Percentiles rank a stretch among this genome's conserved stretches.
Evolutionary conservation across 2,329 filamentous ascomycete species (phyloP).

Genomic region (Ceratocystis smalleyi): DNA sequence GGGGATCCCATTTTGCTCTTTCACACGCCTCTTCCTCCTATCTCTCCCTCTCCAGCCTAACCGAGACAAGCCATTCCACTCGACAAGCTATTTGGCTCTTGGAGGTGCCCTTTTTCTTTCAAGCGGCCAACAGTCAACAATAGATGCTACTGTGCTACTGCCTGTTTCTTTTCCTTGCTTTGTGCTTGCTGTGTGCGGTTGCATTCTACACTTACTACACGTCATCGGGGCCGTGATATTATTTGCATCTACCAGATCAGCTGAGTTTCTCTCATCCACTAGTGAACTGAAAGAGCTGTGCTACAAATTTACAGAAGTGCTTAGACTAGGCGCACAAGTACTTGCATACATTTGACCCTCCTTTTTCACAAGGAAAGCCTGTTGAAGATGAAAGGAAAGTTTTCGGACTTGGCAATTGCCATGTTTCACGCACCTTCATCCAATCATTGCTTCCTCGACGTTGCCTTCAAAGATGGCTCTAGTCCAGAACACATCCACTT

Average conservation of each 20-base stretch:
- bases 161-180: background rate
- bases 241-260: background rate
- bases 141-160: background rate
- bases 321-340: background rate
- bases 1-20: background rate
- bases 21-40: background rate
- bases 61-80: background rate
- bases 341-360: background rate
- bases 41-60: background rate
- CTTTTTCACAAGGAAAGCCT: background rate
- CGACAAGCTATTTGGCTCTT: background rate
- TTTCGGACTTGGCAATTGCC: background rate
- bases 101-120: background rate
- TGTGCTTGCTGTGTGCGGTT: background rate
- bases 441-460: background rate
- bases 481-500: background rate
- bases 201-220: background rate
- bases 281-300: background rate
- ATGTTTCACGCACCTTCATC: constrained; percentile 2
- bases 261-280: background rate
- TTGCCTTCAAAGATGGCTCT: background rate
- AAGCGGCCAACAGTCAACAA: background rate
- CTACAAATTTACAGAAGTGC: background rate
- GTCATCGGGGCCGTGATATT: background rate
- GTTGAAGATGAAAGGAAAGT: background rate